Base-by-base conservation (phyloP, 805 yeast species). In the Candida morakotiae region DNA sequence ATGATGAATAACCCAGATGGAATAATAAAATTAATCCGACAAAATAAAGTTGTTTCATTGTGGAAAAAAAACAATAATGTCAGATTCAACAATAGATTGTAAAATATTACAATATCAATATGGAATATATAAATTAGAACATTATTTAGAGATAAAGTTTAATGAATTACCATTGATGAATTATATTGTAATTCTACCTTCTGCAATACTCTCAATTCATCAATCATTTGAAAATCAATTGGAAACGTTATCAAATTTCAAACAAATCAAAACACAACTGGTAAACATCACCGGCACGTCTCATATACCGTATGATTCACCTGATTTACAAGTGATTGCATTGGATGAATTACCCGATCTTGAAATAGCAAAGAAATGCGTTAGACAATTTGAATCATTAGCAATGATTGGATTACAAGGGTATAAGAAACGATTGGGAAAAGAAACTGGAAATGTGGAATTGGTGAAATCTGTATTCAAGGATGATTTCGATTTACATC, bases 41-140 rank as follows among this genome's bases (percentile, higher is more conserved):
- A 5, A 44, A 25, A 31, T 49, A 51, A n/a, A 32, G 28, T 20
- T 26, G 31, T 34, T 27, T 18, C 31, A 34, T 27, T 13, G 16
- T 7, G n/a, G n/a, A 28, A 16, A 28, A 28, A 16, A 28, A 28
- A 28, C 5, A 7, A 16, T 17, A 16, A 28, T 13, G 16, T 5
- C 17, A 5, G 28, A 26, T 23, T 32, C 35, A 19, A 38, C 44
- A 21, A 16, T 37, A 17, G 44, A 41, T 29, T 37, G 42, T 10
- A 71, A 72, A 42, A 64, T 78, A 16, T 55, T 81, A 3, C 85
- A 82, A 52, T 82, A 73, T 53, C 71, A 69, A 38, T 76, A 76
- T 47, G 74, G 79, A 8, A 59, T 72, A 2, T 51, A 58, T 39
- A 79, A 79, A 49, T 48, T 79, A 18, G 60, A 61, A 25, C 15